phyloP scores from a whole-genome alignment of 2,329 filamentous ascomycete genomes.

The Drechslera avenae region DNA sequence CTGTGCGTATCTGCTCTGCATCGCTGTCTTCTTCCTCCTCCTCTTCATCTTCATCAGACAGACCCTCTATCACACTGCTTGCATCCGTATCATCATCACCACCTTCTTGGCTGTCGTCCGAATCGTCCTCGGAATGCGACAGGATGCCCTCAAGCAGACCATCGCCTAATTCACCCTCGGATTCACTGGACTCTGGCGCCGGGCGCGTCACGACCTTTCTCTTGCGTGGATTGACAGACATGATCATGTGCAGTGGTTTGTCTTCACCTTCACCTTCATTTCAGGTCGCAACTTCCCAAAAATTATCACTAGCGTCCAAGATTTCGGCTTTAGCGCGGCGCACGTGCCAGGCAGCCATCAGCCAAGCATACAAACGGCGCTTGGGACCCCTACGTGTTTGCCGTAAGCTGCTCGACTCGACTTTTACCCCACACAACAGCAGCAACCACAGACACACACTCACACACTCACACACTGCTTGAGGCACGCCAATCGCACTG shows the following conservation, averaged over 20 bases:
- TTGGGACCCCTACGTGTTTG: constrained; percentile 5
- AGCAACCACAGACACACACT: constrained; percentile 1
- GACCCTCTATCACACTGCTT: constrained; percentile 42
- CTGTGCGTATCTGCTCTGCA: constrained; percentile 51
- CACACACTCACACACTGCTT: neutral
- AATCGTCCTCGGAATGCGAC: constrained; percentile 51
- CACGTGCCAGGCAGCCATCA: constrained; percentile 17
- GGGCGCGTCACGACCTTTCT: constrained; percentile 51
- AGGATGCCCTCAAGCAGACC: constrained; percentile 51
- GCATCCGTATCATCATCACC: constrained; percentile 35
- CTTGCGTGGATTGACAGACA: constrained; percentile 57
- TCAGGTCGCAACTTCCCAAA: constrained; percentile 23
- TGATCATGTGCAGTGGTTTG: constrained; percentile 17
- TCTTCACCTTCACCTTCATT: constrained; percentile 3
- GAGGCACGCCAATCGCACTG: constrained; percentile 10
- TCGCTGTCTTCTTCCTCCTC: constrained; percentile 47
- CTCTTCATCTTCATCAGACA: constrained; percentile 40
- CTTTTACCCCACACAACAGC: constrained; percentile 5
- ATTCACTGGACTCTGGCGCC: constrained; percentile 35
- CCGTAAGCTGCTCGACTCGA: neutral
- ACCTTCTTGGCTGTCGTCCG: constrained; percentile 31
- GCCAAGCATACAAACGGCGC: constrained; percentile 11
- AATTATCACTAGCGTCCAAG: constrained; percentile 27
- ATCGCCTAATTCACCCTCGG: constrained; percentile 45
- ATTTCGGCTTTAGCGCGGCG: constrained; percentile 27